Conservation (phyloP, 2,329 filamentous ascomycete species). For the Neofusicoccum kwambonambiense region DNA sequence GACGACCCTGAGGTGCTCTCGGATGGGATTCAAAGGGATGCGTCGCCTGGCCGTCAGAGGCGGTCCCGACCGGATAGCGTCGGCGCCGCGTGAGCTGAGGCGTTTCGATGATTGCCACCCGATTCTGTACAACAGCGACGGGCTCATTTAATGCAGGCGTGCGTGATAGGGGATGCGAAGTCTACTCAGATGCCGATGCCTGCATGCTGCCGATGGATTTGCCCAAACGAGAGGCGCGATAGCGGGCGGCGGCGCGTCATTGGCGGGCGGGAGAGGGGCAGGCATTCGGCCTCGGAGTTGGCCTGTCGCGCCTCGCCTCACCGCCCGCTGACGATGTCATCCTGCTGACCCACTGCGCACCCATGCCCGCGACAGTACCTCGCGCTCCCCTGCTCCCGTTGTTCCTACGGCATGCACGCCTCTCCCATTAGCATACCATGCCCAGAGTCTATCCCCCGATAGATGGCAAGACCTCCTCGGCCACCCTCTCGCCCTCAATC, state of each 20-base stretch:
- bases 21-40: no score
- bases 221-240: not conserved
- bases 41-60: not conserved
- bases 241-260: not conserved
- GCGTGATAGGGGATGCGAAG: no score
- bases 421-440: constrained; percentile 33
- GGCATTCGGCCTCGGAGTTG: not conserved
- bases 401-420: constrained; percentile 16
- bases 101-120: no score
- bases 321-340: constrained; percentile 13
- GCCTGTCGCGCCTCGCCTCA: constrained; percentile 1
- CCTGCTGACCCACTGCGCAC: constrained; percentile 7
- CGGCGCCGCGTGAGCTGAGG: no score
- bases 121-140: not conserved
- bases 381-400: constrained; percentile 6
- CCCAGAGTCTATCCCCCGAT: constrained; percentile 51
- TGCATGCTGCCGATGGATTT: not conserved
- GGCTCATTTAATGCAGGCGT: no score
- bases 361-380: constrained; percentile 10
- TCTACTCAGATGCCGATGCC: not conserved
- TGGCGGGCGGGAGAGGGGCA: constrained; percentile 10
- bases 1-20: no score
- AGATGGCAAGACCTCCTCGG: constrained; percentile 41
- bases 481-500: constrained; percentile 60
- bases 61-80: no score